Evolutionary conservation across 495 filamentous ascomycete species (phyloP).

Genomic region (Wilcoxina mikolae): DNA sequence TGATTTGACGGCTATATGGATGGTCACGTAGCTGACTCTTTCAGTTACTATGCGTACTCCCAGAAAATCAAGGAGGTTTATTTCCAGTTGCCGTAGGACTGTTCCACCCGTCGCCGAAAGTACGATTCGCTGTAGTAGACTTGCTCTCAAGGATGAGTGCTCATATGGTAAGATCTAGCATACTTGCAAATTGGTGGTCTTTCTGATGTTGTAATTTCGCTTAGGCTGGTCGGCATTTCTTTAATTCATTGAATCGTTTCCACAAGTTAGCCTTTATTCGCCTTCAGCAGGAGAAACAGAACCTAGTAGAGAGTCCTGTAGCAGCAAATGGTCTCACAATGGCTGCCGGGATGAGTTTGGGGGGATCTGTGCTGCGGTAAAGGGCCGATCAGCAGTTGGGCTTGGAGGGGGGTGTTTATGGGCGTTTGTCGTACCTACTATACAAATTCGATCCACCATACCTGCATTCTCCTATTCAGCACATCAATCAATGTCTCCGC

Average conservation of each 20-base stretch:
- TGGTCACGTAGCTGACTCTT: background rate
- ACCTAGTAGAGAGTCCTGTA: conserved; percentile 19
- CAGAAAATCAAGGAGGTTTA: conserved; percentile 74
- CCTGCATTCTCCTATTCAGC: no score
- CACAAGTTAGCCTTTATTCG: conserved; percentile 65
- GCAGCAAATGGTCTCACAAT: conserved; percentile 22
- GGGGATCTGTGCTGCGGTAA: no score
- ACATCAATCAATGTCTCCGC: no score
- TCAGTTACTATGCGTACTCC: conserved; percentile 52
- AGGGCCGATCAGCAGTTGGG: no score
- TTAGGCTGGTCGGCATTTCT: conserved; percentile 76
- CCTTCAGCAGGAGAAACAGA: conserved; percentile 46
- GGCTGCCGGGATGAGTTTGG: no score
- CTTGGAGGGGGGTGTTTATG: no score
- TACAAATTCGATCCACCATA: no score
- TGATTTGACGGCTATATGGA: background rate
- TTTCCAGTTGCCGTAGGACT: conserved; percentile 86
- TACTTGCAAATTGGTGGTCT: background rate
- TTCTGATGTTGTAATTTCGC: background rate
- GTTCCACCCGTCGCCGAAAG: conserved; percentile 75
- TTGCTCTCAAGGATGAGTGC: conserved; percentile 66
- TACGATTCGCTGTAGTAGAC: conserved; percentile 60
- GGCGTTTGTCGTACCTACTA: no score
- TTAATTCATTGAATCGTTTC: conserved; percentile 71
- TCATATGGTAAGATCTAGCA: conserved; percentile 41